Conservation (phyloP, 2,329 filamentous ascomycete genomes). For the Ascochyta koolunga region DNA sequence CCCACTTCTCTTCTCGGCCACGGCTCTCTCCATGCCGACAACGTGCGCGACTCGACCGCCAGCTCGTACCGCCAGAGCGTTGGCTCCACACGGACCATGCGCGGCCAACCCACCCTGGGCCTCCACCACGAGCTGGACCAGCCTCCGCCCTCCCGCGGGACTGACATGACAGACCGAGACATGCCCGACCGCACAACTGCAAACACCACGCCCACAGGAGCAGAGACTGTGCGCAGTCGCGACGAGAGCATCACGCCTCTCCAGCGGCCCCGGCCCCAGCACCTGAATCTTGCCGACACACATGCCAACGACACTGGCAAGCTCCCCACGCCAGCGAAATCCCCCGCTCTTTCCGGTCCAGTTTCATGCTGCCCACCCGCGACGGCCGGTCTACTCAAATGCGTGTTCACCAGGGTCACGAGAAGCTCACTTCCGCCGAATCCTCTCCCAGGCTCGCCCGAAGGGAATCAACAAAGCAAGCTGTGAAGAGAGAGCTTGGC, state of each 20-base stretch:
- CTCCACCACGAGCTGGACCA: slow-evolving; percentile 44
- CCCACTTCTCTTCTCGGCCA: slow-evolving; percentile 50
- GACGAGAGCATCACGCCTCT: slow-evolving; percentile 81
- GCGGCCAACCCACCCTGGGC: slow-evolving; percentile 34
- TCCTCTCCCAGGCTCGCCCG: slow-evolving; percentile 71
- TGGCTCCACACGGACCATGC: slow-evolving; percentile 45
- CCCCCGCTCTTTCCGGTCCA: slow-evolving; percentile 77
- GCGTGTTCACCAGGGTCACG: slow-evolving; percentile 65
- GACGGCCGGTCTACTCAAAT: slow-evolving; percentile 56
- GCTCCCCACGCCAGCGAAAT: slow-evolving; percentile 68
- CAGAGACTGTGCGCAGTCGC: slow-evolving; percentile 66
- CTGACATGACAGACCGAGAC: slow-evolving; percentile 78
- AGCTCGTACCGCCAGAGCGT: slow-evolving; percentile 47
- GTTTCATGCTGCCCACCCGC: slow-evolving; percentile 70
- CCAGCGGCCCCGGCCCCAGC: slow-evolving; percentile 62
- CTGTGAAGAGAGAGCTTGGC: slow-evolving; percentile 57
- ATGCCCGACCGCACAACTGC: slow-evolving; percentile 72
- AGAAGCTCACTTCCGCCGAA: slow-evolving; percentile 81
- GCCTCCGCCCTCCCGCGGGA: slow-evolving; percentile 74
- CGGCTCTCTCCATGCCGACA: slow-evolving; percentile 40
- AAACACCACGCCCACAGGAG: slow-evolving; percentile 73
- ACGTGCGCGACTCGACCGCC: slow-evolving; percentile 37
- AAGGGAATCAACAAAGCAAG: slow-evolving; percentile 50
- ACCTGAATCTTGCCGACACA: slow-evolving; percentile 66
- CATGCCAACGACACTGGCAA: slow-evolving; percentile 61